Evolutionary conservation across 352 stramenopile species (phyloP).

Genomic region (Phytophthora colocasiae): DNA sequence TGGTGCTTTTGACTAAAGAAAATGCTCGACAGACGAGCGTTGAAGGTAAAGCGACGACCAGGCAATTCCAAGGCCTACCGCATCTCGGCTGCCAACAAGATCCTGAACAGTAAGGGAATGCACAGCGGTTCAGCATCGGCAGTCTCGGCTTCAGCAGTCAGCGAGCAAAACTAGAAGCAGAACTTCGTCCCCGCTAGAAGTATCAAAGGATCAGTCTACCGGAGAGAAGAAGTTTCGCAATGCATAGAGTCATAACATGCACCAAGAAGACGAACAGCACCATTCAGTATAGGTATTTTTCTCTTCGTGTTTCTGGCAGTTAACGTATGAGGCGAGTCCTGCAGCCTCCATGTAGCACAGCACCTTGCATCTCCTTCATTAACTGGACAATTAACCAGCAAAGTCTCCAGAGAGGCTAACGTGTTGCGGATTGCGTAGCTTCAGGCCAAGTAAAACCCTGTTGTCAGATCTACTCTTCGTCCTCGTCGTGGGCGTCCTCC

Average conservation of each 20-base stretch:
- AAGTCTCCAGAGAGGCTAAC: neutral
- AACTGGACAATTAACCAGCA: constrained; percentile 13
- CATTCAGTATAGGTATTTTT: constrained; percentile 23
- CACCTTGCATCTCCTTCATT: neutral
- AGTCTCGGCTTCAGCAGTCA: constrained; percentile 22
- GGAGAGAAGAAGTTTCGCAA: neutral
- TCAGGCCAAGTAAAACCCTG: constrained; percentile 6
- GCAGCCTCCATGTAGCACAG: constrained; percentile 2
- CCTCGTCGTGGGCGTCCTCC: constrained; percentile 42
- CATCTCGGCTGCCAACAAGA: constrained; percentile 81
- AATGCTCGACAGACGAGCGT: constrained; percentile 91
- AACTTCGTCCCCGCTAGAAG: constrained; percentile 13
- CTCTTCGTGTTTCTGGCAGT: constrained; percentile 45
- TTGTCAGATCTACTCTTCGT: constrained; percentile 44
- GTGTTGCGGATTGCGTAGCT: constrained; percentile 22
- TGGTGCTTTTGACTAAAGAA: constrained; percentile 40
- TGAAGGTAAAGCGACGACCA: constrained; percentile 93
- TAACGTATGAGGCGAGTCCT: constrained; percentile 22
- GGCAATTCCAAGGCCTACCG: constrained; percentile 90
- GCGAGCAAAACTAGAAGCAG: constrained; percentile 24
- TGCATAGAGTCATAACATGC: constrained; percentile 10
- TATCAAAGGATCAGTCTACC: constrained; percentile 1
- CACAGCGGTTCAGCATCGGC: constrained; percentile 21
- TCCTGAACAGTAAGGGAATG: constrained; percentile 60
- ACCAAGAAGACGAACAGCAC: constrained; percentile 7